Evolutionary conservation across 2,329 filamentous ascomycete genomes (phyloP).

Genomic region (Teratosphaeriaceae sp.): DNA sequence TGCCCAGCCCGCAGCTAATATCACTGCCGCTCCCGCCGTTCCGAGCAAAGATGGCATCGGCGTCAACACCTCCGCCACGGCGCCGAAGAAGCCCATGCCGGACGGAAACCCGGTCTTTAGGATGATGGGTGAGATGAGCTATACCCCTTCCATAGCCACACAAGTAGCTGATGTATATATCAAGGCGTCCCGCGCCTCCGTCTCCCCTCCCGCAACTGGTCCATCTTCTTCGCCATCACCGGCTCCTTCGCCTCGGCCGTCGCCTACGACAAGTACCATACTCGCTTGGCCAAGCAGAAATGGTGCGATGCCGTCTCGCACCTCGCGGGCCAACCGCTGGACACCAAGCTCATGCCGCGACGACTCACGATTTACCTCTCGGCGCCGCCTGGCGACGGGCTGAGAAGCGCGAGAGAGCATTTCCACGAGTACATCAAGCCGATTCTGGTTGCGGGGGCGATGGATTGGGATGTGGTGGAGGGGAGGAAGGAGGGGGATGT

Average conservation of each 20-base stretch:
- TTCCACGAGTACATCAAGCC: slow-evolving; percentile 96
- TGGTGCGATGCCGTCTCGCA: slow-evolving; percentile 84
- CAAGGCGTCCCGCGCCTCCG: slow-evolving; percentile 76
- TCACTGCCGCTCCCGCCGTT: slow-evolving; percentile 6
- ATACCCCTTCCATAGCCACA: too few species aligned
- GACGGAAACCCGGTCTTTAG: slow-evolving; percentile 65
- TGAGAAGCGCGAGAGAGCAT: slow-evolving; percentile 82
- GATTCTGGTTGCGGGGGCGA: slow-evolving; percentile 75
- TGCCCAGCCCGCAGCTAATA: slow-evolving; percentile 13
- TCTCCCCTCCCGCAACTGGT: slow-evolving; percentile 93
- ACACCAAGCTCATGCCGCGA: slow-evolving; percentile 66
- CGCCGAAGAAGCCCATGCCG: slow-evolving; percentile 30
- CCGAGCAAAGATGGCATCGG: slow-evolving; percentile 6
- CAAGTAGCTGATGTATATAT: too few species aligned
- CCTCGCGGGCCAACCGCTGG: slow-evolving; percentile 69
- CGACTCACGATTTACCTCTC: slow-evolving; percentile 81
- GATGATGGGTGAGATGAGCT: slow-evolving; percentile 58
- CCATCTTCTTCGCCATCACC: slow-evolving; percentile 82
- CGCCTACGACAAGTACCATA: slow-evolving; percentile 88
- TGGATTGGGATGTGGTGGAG: slow-evolving; percentile 96
- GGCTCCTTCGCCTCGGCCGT: slow-evolving; percentile 72
- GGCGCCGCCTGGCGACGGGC: slow-evolving; percentile 77
- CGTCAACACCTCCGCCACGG: slow-evolving; percentile 20
- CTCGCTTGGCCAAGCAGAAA: slow-evolving; percentile 74
- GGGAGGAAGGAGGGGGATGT: slow-evolving; percentile 90